Evolutionary conservation across 2,329 filamentous ascomycete species (phyloP).

Genomic region (Ophiostoma himal-ulmi): DNA sequence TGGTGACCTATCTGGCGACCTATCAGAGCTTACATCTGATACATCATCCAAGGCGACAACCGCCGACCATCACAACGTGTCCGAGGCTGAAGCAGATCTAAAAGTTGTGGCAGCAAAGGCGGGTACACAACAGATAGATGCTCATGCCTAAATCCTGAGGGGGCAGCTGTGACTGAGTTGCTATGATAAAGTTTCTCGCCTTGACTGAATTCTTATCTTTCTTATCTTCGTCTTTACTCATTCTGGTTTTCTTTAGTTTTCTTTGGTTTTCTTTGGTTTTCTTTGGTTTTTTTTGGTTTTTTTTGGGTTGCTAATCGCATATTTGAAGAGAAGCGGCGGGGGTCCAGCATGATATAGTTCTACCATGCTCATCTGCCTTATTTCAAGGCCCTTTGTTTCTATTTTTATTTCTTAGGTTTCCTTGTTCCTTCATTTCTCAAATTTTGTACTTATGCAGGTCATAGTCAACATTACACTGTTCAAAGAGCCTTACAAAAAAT

Average conservation of each 20-base stretch:
- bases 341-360: background rate
- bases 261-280: background rate
- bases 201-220: background rate
- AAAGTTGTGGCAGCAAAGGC: background rate
- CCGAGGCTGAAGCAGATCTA: background rate
- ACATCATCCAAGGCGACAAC: slow-evolving; percentile 17
- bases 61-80: slow-evolving; percentile 7
- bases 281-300: background rate
- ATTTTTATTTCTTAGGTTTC: background rate
- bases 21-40: slow-evolving; percentile 17
- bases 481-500: background rate
- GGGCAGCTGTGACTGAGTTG: background rate
- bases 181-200: background rate
- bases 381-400: background rate
- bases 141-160: background rate
- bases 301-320: background rate
- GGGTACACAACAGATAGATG: background rate
- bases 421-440: background rate
- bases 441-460: background rate
- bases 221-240: no score
- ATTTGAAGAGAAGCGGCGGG: background rate
- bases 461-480: background rate
- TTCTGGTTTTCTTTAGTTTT: background rate
- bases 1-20: slow-evolving; percentile 12
- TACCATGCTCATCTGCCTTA: background rate